phyloP scores from a whole-genome alignment of 345 rosid species.

The Gossypium longicalyx region DNA sequence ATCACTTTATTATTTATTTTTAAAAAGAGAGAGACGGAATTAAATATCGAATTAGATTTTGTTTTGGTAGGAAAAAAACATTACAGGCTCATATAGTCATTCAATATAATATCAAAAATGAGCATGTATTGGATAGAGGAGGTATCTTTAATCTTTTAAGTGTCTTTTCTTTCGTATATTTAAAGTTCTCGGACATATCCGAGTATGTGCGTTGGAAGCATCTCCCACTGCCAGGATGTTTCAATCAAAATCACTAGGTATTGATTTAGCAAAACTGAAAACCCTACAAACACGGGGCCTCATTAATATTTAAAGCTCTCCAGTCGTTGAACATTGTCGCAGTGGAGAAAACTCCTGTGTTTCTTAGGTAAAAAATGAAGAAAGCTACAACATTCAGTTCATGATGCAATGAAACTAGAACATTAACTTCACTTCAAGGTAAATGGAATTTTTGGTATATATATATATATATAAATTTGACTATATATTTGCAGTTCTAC shows the following conservation, averaged over 20 bases:
- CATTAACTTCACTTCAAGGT: neutral
- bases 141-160: too few relatives aligned
- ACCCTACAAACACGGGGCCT: neutral
- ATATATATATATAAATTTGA: neutral
- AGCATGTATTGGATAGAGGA: neutral
- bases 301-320: neutral
- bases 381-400: neutral
- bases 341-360: neutral
- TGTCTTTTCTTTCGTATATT: too few relatives aligned
- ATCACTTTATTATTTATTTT: too few relatives aligned
- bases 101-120: too few relatives aligned
- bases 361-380: neutral
- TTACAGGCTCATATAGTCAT: too few relatives aligned
- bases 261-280: neutral
- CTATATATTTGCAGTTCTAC: neutral
- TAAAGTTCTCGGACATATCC: too few relatives aligned
- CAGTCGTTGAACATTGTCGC: neutral
- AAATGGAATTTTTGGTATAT: neutral
- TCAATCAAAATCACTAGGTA: neutral
- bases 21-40: too few relatives aligned
- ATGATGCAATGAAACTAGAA: conserved; percentile 6
- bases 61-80: too few relatives aligned
- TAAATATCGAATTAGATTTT: too few relatives aligned
- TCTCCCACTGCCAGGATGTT: neutral
- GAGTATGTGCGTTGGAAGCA: neutral